A percentile compares a stretch with the other conserved stretches of the same genome.
Conservation (phyloP, 1,284 basidiomycete genomes). For the Sanghuangporus baumii region DNA sequence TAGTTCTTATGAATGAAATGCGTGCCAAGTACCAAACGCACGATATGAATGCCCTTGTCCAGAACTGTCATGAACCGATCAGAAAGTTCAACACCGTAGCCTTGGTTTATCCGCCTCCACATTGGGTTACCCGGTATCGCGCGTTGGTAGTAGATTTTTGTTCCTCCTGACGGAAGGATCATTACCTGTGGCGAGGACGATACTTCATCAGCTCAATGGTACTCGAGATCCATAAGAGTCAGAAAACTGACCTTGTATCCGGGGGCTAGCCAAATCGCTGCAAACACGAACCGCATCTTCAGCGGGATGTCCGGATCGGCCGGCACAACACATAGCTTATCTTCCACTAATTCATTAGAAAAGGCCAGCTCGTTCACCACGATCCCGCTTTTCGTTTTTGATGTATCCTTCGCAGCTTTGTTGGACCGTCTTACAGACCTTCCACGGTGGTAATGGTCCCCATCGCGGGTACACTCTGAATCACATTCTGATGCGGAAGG, state of each 20-base stretch:
- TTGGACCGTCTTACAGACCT: background rate
- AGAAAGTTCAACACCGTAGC: conserved; percentile 3
- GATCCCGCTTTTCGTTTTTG: background rate
- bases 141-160: conserved; percentile 5
- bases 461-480: background rate
- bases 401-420: background rate
- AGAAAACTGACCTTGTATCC: conserved; percentile 2
- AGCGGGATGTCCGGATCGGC: background rate
- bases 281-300: background rate
- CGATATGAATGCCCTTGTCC: conserved; percentile 6
- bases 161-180: conserved; percentile 2
- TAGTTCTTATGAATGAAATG: background rate
- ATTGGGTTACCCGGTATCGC: background rate
- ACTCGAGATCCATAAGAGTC: background rate
- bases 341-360: background rate
- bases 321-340: conserved; percentile 1
- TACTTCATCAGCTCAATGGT: background rate
- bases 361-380: background rate
- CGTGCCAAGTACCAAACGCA: background rate
- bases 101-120: background rate
- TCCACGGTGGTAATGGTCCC: background rate
- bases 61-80: conserved; percentile 5
- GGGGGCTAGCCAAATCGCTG: conserved; percentile 4
- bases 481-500: background rate
- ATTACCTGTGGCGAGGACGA: background rate